Evolutionary conservation across 2,329 filamentous ascomycete species (phyloP), one percentile per base, ranked within the genome.

Genomic region (Pseudohalonectria lignicola): DNA sequence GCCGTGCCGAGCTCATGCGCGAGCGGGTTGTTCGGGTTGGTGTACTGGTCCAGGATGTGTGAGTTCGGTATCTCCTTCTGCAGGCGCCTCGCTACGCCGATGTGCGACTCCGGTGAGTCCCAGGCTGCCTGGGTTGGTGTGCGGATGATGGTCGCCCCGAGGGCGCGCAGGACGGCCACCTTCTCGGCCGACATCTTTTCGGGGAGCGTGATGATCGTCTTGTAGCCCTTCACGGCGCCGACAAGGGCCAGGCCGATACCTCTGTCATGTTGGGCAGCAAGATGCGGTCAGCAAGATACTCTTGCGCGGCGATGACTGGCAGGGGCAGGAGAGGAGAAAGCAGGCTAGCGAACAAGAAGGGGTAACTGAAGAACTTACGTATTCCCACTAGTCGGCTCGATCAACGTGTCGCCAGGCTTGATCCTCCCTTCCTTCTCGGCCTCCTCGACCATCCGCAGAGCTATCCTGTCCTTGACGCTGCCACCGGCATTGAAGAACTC

Each of bases 101-200:
- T 98, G 60, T 98, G 92, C 39, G 85, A 93, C 65, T 98, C 92
- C 39, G 92, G 92, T 29, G 79, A 81, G 61, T 98, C 92, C 69
- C 78, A 96, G 31, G 92, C 90, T 28, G 92, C 92, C 61, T 94
- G 86, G 25, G 88, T 98, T 18, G 92, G 92, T 4, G 92, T 98
- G 39, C 92, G 82, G 59, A 98, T 95, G 62, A 98, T 96, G 55
- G 93, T 95, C 31, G 92, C 92, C 46, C 90, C 90, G 37, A 98
- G 74, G 21, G 92, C 90, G 51, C 87, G 84, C 44, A 98, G 73
- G 20, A 98, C 92, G 2, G 90, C 83, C 29, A 98, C 92, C 64
- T 98, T 98, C 64, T 98, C 92, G 34, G 87, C 84, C 2, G 87
- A 95, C 92, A 98, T 98, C 71, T 98, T 98, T 66, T 98, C 92